Evolutionary conservation across 768 basidiomycete genomes (phyloP).

Genomic region (Suillus spraguei): DNA sequence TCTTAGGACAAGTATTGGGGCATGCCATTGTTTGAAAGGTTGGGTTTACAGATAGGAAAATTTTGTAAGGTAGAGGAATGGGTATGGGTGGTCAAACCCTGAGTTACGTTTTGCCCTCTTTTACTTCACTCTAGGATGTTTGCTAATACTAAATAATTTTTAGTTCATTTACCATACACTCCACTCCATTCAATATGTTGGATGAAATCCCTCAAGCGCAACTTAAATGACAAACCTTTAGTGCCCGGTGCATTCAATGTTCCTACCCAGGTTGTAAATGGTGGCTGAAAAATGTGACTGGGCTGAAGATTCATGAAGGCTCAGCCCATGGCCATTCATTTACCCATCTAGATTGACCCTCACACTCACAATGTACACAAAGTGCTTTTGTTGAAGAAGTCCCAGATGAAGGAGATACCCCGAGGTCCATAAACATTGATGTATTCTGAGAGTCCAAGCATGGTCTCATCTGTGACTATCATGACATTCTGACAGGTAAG

Average conservation of each 20-base stretch:
- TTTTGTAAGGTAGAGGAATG: background rate
- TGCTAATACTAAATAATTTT: background rate
- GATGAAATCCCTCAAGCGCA: background rate
- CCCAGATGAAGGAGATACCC: background rate
- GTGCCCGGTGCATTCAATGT: background rate
- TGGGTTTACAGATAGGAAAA: background rate
- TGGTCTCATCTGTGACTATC: background rate
- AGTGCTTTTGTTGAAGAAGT: background rate
- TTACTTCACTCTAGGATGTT: background rate
- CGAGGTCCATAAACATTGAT: no score
- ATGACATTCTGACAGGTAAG: background rate
- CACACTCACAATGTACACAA: background rate
- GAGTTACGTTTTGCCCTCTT: background rate
- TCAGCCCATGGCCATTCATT: background rate
- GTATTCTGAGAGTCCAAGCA: background rate
- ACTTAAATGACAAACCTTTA: background rate
- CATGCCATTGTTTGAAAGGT: background rate
- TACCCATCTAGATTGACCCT: background rate
- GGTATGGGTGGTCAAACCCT: background rate
- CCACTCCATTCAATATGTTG: no score
- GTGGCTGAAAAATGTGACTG: background rate
- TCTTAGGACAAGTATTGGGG: background rate
- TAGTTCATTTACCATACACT: no score
- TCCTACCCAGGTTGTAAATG: background rate
- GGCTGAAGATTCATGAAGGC: background rate